Percentiles rank a stretch among this genome's conserved stretches.
Evolutionary conservation across 2,329 filamentous ascomycete species (phyloP).

Genomic region (Rhynchosporium secalis): DNA sequence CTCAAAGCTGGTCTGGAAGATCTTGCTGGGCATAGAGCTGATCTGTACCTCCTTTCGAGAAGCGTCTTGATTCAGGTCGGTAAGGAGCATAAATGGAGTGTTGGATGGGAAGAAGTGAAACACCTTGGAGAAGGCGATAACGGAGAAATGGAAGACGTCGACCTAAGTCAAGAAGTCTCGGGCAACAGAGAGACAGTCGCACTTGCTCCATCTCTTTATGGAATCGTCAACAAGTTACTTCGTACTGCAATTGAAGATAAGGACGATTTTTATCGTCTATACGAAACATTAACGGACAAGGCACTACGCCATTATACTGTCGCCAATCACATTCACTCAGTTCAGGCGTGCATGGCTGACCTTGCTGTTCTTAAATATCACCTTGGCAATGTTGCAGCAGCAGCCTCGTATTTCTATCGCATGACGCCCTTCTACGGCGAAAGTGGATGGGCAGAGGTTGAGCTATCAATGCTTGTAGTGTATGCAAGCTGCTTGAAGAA

Average conservation of each 20-base stretch:
- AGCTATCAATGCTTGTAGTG: conserved; percentile 81
- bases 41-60: conserved; percentile 77
- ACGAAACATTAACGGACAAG: conserved; percentile 79
- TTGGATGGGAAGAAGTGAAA: conserved; percentile 69
- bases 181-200: neutral
- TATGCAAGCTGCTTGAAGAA: conserved; percentile 81
- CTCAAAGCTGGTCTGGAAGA: conserved; percentile 72
- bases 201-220: conserved; percentile 40
- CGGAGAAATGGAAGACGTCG: conserved; percentile 57
- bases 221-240: conserved; percentile 58
- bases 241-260: conserved; percentile 60
- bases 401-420: conserved; percentile 74
- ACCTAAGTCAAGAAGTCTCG: conserved; percentile 44
- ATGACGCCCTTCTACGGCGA: conserved; percentile 78
- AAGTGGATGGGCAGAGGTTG: conserved; percentile 75
- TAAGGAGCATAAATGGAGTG: conserved; percentile 69
- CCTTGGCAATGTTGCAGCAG: conserved; percentile 69
- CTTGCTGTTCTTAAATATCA: conserved; percentile 82
- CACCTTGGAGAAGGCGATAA: conserved; percentile 41
- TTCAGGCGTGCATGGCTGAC: conserved; percentile 77
- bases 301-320: conserved; percentile 80
- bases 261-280: conserved; percentile 65
- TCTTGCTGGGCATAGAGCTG: conserved; percentile 77
- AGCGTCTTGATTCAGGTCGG: conserved; percentile 77
- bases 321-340: conserved; percentile 75